Conservation (phyloP, 495 filamentous ascomycete genomes). For the Podospora bellae-mahoneyi region DNA sequence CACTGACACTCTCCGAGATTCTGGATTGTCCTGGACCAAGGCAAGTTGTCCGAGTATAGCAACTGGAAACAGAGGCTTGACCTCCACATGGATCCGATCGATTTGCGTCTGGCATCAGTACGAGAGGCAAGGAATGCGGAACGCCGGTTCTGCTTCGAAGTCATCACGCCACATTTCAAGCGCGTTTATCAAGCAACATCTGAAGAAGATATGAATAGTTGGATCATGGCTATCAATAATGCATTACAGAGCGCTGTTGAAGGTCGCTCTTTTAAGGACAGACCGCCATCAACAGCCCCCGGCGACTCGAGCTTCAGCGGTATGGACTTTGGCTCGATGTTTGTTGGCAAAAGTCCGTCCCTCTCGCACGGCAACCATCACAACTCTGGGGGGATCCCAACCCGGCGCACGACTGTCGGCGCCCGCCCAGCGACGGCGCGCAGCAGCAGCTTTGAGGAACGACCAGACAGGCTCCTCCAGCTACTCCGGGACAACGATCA, state of each 20-base stretch:
- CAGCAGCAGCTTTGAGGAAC: slow-evolving; percentile 70
- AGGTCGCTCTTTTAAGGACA: slow-evolving; percentile 58
- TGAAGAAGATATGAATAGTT: slow-evolving; percentile 95
- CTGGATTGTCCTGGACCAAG: slow-evolving; percentile 97
- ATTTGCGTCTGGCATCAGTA: slow-evolving; percentile 93
- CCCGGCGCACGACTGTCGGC: slow-evolving; percentile 80
- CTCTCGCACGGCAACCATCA: slow-evolving; percentile 47
- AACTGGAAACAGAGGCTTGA: slow-evolving; percentile 99
- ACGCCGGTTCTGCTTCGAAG: slow-evolving; percentile 95
- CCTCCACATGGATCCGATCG: slow-evolving; percentile 97
- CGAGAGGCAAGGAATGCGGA: slow-evolving; percentile 92
- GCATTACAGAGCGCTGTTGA: slow-evolving; percentile 94
- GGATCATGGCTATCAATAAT: slow-evolving; percentile 97
- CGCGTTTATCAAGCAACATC: slow-evolving; percentile 97
- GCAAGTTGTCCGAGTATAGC: slow-evolving; percentile 94
- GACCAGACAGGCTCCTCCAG: slow-evolving; percentile 76
- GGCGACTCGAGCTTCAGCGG: slow-evolving; percentile 56
- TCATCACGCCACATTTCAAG: slow-evolving; percentile 95
- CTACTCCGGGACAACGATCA: slow-evolving; percentile 85
- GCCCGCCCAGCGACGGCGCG: slow-evolving; percentile 75
- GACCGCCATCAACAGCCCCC: slow-evolving; percentile 39
- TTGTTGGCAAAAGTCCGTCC: slow-evolving; percentile 92
- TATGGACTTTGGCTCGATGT: slow-evolving; percentile 82
- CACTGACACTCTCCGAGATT: slow-evolving; percentile 56
- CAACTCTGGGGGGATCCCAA: slow-evolving; percentile 52